phyloP scores from a whole-genome alignment of 306 rosid species.

The apple (Malus domestica) region ASM211411v1 NC_041804.1:2893001-2893500 shows the following conservation, averaged over 20 bases:
- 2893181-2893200: not conserved
- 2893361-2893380: not conserved
- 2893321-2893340: conserved; percentile 35
- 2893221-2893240: not conserved
- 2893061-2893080: conserved; percentile 33
- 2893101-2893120: conserved; percentile 35
- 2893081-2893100: conserved; percentile 30
- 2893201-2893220: not conserved
- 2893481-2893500: no score
- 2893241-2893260: conserved; percentile 23
- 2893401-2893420: no score
- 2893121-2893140: not conserved
- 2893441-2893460: no score
- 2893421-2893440: no score
- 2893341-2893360: conserved; percentile 26
- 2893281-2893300: conserved; percentile 33
- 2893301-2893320: conserved; percentile 40
- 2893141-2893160: not conserved
- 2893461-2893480: no score
- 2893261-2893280: conserved; percentile 18
- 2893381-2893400: not conserved
- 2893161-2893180: not conserved
- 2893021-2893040: conserved; percentile 44
- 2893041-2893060: conserved; percentile 13
- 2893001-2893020: conserved; percentile 17